Percentiles rank a stretch among this genome's conserved stretches.
These are phyloP conservation scores for Musa balbisiana DNA, from an alignment of 202 grass and related monocot species.

Conservation along the genomic window DNA sequence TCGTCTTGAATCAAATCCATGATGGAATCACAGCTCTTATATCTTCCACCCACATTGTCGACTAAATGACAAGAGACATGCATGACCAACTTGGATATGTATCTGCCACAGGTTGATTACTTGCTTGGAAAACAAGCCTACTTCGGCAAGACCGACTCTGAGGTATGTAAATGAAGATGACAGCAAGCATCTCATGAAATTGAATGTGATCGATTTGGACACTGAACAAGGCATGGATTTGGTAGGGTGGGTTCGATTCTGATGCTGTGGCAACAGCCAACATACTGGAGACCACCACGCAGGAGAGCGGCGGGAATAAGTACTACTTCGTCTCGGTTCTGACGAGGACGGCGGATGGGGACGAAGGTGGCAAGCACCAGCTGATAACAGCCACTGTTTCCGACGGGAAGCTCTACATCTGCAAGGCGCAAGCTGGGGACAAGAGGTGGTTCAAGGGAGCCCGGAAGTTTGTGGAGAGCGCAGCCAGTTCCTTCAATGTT, in stretches of 20 bases:
- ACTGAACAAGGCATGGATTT: background rate
- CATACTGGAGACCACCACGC: conserved; percentile 44
- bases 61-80: no score
- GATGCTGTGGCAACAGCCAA: conserved; percentile 73
- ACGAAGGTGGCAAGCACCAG: conserved; percentile 97
- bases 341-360: conserved; percentile 81
- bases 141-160: conserved; percentile 60
- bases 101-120: conserved; percentile 51
- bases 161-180: conserved; percentile 45
- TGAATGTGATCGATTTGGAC: background rate
- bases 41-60: no score
- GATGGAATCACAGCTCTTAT: no score
- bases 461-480: conserved; percentile 78
- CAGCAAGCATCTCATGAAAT: background rate
- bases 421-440: conserved; percentile 96
- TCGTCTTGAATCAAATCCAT: no score
- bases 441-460: conserved; percentile 99
- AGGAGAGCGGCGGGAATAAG: conserved; percentile 43
- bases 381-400: conserved; percentile 62
- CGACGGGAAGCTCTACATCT: conserved; percentile 83
- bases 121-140: conserved; percentile 71
- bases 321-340: conserved; percentile 78
- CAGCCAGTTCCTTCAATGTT: conserved; percentile 70
- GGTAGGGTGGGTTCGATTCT: conserved; percentile 61
- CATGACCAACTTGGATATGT: no score